Base-by-base conservation (phyloP, 2,329 filamentous ascomycete genomes). In the Colletotrichum karsti region DNA sequence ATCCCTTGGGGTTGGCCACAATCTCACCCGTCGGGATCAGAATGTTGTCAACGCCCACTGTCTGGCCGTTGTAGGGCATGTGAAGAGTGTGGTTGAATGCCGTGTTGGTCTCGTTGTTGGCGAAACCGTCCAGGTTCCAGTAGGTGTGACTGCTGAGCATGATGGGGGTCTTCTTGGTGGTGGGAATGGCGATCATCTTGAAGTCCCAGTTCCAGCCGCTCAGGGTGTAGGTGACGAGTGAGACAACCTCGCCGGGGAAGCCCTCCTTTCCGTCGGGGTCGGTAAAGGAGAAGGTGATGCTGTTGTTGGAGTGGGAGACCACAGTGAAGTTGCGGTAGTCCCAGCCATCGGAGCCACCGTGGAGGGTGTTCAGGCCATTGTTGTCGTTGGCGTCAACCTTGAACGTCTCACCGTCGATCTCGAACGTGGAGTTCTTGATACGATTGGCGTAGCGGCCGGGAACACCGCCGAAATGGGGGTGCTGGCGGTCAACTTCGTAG, bases 51-150 rank as follows among this genome's bases (percentile, higher is more conserved):
- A 90, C 87, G 24, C 78, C 91, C 18, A 94, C 83, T 67, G 91
- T 86, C 78, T 91, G 88, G 39, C 91, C 91, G 56, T 89, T 90
- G 80, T 93, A 93, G 4, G 93, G 93, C 76, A 95, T 76, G 77
- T 90, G 85, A 50, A 95, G 84, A 13, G 90, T 91, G 82, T 94
- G 91, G 81, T 94, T 92, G 60, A 93, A 83, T 13, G 87, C 86
- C 2, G 82, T 83, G 64, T 84, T 83, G 2, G 91, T 92, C 76
- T 92, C 85, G 65, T 91, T 88, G 80, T 94, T 93, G 74, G 91
- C 85, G 74, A 92, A 95, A 35, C 90, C 93, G 74, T 95, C 92
- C 48, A 95, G 83, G 77, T 95, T 95, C 93, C 92, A 95, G 84
- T 95, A 95, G 7, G 88, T 88, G 83, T 93, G 84, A 72, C 83